Evolutionary conservation across 176 grass and related monocot genomes (phyloP), one percentile per base, ranked within the genome.

Genomic region (Lolium rigidum): DNA sequence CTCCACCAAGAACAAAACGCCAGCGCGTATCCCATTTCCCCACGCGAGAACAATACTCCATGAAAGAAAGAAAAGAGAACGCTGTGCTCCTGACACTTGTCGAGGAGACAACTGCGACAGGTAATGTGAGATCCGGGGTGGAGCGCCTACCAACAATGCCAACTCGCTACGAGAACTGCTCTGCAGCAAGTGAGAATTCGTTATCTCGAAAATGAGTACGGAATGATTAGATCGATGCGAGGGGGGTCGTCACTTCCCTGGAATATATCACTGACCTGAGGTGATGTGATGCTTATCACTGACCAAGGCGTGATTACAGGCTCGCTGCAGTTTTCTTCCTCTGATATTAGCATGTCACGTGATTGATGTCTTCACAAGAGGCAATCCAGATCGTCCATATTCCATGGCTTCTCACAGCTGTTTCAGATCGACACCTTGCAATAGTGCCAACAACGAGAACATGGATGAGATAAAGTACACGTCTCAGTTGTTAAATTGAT

Each of bases 1-100:
- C 15, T 21, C 39, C 75, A 18, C 81, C 74, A 70, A 60, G 81
- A 84, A 76, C 85, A 49, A 24, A 74, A 58, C 55, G 58, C 84
- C 69, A 37, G 24, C 48, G 20, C 38, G 31, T 43, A 55, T 7
- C 17, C 37, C 0, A 14, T 70, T 79, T 20, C 22, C 38, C 55
- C 22, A 54, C 54, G 13, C 56, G 83, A 14, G 25, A 65, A 55
- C 28, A 49, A 4, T 20, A 25, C 10, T 9, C 58, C 43, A 25
- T 41, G 8, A 7, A 48, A 21, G 52, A 46, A 2, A 43, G 0
- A 1, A 31, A 7, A 43, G 6, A 43, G 5, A 4, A 1, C 5
- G 6, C 6, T 43, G 41, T 43, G 41, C 44, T 46, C 5, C 44
- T 46, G 44, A 46, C 46, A 90, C 89, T 37, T 66, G 89, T 83